Percentiles rank a stretch among this genome's conserved stretches.
These are phyloP conservation scores for Colletotrichum sp. DNA, from an alignment of 2,329 filamentous ascomycete species.

Conservation along the genomic window DNA sequence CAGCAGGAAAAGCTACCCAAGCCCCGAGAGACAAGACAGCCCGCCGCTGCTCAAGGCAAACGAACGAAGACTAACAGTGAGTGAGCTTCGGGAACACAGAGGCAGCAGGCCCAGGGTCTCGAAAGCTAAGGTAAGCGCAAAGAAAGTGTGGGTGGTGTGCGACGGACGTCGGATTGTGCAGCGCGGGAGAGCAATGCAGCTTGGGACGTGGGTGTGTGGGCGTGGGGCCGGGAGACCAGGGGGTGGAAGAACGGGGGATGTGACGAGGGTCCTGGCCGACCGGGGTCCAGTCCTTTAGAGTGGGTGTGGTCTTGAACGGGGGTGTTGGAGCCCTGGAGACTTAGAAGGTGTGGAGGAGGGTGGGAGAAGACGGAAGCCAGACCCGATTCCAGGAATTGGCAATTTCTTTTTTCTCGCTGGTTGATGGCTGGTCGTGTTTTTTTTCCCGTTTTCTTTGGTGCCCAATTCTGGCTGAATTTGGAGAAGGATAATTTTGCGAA, in stretches of 20 bases:
- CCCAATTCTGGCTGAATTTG: background rate
- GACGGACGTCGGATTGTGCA: background rate
- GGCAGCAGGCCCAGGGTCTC: background rate
- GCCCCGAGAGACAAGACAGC: background rate
- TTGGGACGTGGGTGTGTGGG: background rate
- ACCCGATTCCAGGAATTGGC: constrained; percentile 20
- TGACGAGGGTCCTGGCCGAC: constrained; percentile 1
- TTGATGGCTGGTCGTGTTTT: background rate
- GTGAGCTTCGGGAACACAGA: background rate
- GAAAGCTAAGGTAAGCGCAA: background rate
- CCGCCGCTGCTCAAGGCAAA: background rate
- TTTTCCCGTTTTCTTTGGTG: background rate
- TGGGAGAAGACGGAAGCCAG: constrained; percentile 21
- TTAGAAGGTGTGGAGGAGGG: background rate
- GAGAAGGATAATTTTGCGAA: background rate
- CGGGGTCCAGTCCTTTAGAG: background rate
- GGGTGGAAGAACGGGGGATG: background rate
- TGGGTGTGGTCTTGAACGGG: background rate
- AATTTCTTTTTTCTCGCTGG: constrained; percentile 12
- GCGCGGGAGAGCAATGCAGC: background rate
- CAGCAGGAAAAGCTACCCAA: background rate
- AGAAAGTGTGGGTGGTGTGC: background rate
- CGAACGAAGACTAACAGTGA: background rate
- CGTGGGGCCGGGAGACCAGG: constrained; percentile 18
- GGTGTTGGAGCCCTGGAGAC: background rate